These are phyloP conservation scores for Colletotrichum spaethianum DNA, from an alignment of 2,329 filamentous ascomycete species.

Conservation along the genomic window DNA sequence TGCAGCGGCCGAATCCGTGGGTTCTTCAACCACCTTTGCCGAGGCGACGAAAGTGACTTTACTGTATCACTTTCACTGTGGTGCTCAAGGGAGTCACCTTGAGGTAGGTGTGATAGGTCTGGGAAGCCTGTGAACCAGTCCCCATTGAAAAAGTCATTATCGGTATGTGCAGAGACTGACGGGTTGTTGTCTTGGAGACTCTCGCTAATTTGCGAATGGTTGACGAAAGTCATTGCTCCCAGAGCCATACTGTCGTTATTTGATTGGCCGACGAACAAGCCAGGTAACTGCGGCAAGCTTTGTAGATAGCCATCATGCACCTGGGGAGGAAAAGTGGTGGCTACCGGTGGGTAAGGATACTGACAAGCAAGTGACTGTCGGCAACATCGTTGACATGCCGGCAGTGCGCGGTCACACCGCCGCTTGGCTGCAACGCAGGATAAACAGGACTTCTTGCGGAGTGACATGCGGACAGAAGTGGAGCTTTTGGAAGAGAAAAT, in stretches of 20 bases:
- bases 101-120: not conserved
- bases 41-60: too few species aligned
- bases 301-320: not conserved
- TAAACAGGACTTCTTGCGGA: conserved; percentile 29
- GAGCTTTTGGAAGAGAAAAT: not conserved
- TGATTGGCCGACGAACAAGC: not conserved
- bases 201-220: not conserved
- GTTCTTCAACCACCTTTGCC: not conserved
- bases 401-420: conserved; percentile 21
- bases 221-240: not conserved
- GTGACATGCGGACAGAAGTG: conserved; percentile 33
- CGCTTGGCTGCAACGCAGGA: conserved; percentile 26
- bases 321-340: not conserved
- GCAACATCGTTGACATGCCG: conserved; percentile 18
- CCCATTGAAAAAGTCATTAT: not conserved
- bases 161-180: not conserved
- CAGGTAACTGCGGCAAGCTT: not conserved
- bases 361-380: conserved; percentile 22
- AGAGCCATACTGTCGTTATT: not conserved
- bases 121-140: not conserved
- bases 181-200: not conserved
- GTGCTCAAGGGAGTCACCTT: not conserved
- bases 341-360: conserved; percentile 22
- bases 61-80: not conserved
- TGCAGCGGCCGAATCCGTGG: not conserved